Evolutionary conservation across 1,284 basidiomycete genomes (phyloP).

Genomic region (Tilletia walkeri): DNA sequence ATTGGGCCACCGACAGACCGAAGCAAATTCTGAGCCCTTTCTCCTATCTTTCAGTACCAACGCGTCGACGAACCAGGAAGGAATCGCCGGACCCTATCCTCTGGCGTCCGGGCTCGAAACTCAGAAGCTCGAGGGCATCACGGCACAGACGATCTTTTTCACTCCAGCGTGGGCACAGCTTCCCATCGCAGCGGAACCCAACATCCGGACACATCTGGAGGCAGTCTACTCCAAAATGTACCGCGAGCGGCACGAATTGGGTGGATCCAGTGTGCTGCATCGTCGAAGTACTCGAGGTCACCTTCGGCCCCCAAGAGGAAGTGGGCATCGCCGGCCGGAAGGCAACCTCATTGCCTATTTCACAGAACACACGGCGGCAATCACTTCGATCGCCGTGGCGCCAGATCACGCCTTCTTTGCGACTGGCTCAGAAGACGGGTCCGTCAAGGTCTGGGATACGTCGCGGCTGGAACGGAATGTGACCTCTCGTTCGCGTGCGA

Average conservation of each 20-base stretch:
- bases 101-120: constrained; percentile 8
- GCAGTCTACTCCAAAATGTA: constrained; percentile 40
- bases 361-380: constrained; percentile 58
- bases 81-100: background rate
- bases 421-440: constrained; percentile 79
- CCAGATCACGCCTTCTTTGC: constrained; percentile 94
- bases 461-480: constrained; percentile 74
- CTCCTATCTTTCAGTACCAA: background rate
- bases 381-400: constrained; percentile 80
- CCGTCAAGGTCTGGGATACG: constrained; percentile 79
- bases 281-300: background rate
- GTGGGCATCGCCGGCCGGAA: constrained; percentile 37
- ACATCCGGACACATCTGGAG: constrained; percentile 50
- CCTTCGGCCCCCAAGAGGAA: background rate
- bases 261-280: background rate
- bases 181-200: constrained; percentile 34
- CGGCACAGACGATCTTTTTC: constrained; percentile 91
- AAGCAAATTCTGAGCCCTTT: background rate
- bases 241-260: constrained; percentile 28
- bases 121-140: constrained; percentile 72
- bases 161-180: constrained; percentile 55
- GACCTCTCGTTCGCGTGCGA: constrained; percentile 57
- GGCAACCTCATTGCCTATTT: constrained; percentile 50
- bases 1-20: too few relatives aligned
- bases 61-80: background rate